Base-by-base conservation (phyloP, 129 eudicot genomes). In the Centella asiatica region DNA sequence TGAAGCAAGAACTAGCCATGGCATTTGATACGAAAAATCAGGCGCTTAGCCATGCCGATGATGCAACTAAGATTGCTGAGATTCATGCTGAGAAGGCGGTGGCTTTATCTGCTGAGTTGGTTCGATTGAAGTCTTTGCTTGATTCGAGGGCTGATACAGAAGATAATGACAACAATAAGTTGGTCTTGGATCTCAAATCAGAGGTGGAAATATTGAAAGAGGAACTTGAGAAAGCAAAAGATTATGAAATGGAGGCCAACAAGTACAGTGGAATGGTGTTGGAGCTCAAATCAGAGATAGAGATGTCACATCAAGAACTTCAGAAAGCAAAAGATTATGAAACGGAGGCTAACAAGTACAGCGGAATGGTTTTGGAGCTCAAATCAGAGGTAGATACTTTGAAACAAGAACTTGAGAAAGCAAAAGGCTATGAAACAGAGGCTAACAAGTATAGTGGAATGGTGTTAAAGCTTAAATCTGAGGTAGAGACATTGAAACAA, bases 51-150 rank as follows among this genome's bases (percentile, higher is more conserved):
- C 95, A 92, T 69, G 99, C 96, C 27, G 99, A 92, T 28, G 99
- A 92, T 57, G 96, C 96, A 47, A 84, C 96, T 42, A 85, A 82
- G 78, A 75, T 82, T 69, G 99, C 99, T 8, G 99, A 92, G 74
- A 78, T 55, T 65, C 90, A 87, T 48, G 86, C 73, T 18, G 96
- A 83, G 46, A 92, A 87, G 74, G 96, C 80, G 7, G 96, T 87
- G 49, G 51, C 65, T 11, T 59, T 92, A 44, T 84, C 99, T 0
- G 73, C 82, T 65, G 99, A 92, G 66, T 62, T 92, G 64, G 77
- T 71, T 0, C 82, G 77, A 4, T 51, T 92, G 88, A 87, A 85
- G 78, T 76, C 80, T 23, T 36, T 82, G 73, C 81, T 87, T 26
- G 88, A 92, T 32, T 74, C 92, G 24, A 76, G 69, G 60, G 63